Conservation (phyloP, 73 alveolate genomes). For the Durusdinium trenchii region DNA sequence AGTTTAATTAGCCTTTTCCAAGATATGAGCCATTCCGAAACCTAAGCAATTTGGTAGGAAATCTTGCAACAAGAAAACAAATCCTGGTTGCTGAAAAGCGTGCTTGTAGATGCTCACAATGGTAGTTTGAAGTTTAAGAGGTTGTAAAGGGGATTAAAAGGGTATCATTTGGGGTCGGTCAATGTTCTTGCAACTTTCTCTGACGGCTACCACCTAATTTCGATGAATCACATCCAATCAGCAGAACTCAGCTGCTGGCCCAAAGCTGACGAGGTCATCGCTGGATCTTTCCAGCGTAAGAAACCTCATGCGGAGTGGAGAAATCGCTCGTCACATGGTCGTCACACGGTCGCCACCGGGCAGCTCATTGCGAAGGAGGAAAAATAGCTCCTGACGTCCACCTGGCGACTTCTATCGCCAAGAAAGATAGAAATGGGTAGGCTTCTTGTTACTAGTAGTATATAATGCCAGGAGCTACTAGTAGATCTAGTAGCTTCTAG, state of each 20-base stretch:
- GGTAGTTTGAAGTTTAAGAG: too few species aligned
- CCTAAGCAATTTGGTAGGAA: not conserved
- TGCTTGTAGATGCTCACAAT: not conserved
- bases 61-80: not conserved
- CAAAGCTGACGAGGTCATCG: conserved; percentile 65
- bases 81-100: not conserved
- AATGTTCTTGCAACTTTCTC: too few species aligned
- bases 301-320: not conserved
- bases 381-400: conserved; percentile 34
- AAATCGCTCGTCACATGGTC: not conserved
- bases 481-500: too few species aligned
- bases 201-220: too few species aligned
- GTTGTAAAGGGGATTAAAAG: too few species aligned
- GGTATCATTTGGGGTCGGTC: too few species aligned
- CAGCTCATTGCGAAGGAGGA: conserved; percentile 56
- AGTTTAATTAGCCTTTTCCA: too few species aligned
- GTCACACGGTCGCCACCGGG: not conserved
- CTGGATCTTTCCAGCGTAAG: conserved; percentile 84
- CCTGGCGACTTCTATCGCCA: not conserved
- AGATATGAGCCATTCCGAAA: too few species aligned
- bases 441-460: too few species aligned
- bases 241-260: not conserved
- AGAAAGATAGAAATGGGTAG: too few species aligned
- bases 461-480: too few species aligned
- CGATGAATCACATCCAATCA: too few species aligned